A percentile compares a stretch with the other conserved stretches of the same genome.
These are phyloP conservation scores for Meira nashicola DNA, from an alignment of 1,284 basidiomycete genomes.

Conservation along the genomic window DNA sequence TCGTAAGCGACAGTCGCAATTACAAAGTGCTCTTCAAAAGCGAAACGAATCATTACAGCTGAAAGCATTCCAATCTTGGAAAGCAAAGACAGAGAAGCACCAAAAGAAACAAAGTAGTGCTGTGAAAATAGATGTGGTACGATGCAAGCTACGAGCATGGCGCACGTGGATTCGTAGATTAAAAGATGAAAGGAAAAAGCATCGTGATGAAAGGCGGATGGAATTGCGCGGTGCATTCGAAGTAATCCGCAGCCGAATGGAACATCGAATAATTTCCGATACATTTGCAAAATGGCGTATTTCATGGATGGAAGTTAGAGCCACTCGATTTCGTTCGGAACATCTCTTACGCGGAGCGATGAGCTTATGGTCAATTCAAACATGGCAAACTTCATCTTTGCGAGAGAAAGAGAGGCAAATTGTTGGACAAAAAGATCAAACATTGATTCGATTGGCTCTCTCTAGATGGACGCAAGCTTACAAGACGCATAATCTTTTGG, in stretches of 20 bases:
- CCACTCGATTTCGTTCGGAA: constrained; percentile 18
- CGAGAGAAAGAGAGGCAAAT: constrained; percentile 14
- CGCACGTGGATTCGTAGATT: neutral
- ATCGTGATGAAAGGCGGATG: constrained; percentile 21
- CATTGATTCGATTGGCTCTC: constrained; percentile 12
- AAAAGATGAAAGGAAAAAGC: constrained; percentile 12
- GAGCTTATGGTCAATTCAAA: constrained; percentile 26
- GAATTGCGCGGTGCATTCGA: constrained; percentile 26
- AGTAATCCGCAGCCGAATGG: constrained; percentile 9
- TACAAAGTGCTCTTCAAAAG: neutral
- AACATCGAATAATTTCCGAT: constrained; percentile 9
- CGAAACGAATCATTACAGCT: neutral
- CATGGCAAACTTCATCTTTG: constrained; percentile 16
- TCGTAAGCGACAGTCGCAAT: neutral
- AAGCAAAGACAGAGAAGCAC: neutral
- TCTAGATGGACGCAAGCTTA: constrained; percentile 15
- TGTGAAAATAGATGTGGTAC: constrained; percentile 2
- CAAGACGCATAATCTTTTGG: neutral
- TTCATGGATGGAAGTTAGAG: constrained; percentile 8
- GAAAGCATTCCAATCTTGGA: constrained; percentile 4
- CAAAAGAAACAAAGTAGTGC: neutral
- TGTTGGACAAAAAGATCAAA: constrained; percentile 8
- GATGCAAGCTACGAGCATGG: constrained; percentile 9
- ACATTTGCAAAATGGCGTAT: constrained; percentile 18
- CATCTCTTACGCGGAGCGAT: constrained; percentile 29